Percentiles rank a stretch among this genome's conserved stretches.
Conservation (phyloP, 2,329 filamentous ascomycete species). For the Colletotrichum endophyticum region DNA sequence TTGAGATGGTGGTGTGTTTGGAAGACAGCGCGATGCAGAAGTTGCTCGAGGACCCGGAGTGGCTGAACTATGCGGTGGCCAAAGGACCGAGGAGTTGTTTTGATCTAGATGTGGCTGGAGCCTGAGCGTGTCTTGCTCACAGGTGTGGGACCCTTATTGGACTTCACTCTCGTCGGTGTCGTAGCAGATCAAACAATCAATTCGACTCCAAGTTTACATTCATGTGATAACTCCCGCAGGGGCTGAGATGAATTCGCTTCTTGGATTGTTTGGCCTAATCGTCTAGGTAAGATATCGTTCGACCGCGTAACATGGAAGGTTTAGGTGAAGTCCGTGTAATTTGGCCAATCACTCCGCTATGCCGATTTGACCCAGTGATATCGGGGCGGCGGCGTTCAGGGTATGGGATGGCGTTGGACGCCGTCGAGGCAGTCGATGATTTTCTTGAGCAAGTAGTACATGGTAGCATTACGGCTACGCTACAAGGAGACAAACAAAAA, state of each 20-base stretch:
- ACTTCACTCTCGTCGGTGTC: too few species aligned
- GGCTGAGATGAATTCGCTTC: not conserved
- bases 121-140: not conserved
- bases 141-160: not conserved
- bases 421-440: conserved; percentile 33
- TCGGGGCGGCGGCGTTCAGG: not conserved
- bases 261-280: not conserved
- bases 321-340: not conserved
- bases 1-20: not conserved
- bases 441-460: conserved; percentile 17
- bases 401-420: conserved; percentile 41
- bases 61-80: not conserved
- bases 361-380: not conserved
- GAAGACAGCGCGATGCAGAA: not conserved
- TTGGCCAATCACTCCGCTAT: not conserved
- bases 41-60: not conserved
- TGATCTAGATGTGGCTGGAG: not conserved
- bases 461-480: not conserved
- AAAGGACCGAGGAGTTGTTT: not conserved
- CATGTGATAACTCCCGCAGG: too few species aligned
- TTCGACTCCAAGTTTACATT: too few species aligned
- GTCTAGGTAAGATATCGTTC: not conserved
- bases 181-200: too few species aligned
- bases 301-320: not conserved
- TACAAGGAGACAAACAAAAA: not conserved